These are phyloP conservation scores for Diversispora epigaea DNA, from an alignment of 192 early-diverging fungal species.

Conservation along the genomic window DNA sequence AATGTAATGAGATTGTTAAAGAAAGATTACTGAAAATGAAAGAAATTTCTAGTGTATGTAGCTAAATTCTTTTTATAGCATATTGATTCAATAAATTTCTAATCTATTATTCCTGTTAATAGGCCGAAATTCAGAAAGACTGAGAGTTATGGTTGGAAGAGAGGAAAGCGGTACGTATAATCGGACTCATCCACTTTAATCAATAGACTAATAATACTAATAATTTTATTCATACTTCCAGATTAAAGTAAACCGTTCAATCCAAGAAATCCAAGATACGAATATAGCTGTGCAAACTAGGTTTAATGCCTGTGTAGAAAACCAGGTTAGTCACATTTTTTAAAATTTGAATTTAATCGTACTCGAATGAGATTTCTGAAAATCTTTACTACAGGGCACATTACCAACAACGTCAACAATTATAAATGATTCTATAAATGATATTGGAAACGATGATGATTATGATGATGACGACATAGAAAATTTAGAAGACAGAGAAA, in stretches of 20 bases:
- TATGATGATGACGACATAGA: not conserved
- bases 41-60: too few species aligned
- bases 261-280: not conserved
- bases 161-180: slow-evolving; percentile 28
- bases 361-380: not conserved
- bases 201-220: not conserved
- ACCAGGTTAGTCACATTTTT: slow-evolving; percentile 12
- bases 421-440: not conserved
- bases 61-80: too few species aligned
- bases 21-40: too few species aligned
- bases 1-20: too few species aligned
- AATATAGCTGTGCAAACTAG: slow-evolving; percentile 9
- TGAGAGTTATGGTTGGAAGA: slow-evolving; percentile 30
- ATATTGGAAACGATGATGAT: not conserved
- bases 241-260: slow-evolving; percentile 14
- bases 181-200: not conserved
- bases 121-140: slow-evolving; percentile 27
- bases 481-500: not conserved
- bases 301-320: not conserved
- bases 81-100: not conserved
- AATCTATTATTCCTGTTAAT: slow-evolving; percentile 19
- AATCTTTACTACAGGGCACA: slow-evolving; percentile 19
- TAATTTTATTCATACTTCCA: not conserved
- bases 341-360: slow-evolving; percentile 5
- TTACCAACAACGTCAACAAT: not conserved